A percentile compares a stretch with the other conserved stretches of the same genome.
Conservation (phyloP, 2,329 filamentous ascomycete species). For the Colletotrichum sp. region DNA sequence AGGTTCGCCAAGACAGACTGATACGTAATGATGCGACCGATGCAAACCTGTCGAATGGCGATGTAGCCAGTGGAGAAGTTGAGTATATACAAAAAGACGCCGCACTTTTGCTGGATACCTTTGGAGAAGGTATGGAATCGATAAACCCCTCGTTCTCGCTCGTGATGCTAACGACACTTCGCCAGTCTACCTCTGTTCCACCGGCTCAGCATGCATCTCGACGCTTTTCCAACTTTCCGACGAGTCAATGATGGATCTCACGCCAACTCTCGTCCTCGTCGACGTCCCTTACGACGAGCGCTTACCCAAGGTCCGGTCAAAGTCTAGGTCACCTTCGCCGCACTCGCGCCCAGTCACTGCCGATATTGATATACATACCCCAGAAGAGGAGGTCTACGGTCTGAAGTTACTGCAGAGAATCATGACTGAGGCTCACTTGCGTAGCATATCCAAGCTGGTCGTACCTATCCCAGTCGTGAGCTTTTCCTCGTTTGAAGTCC, state of each 20-base stretch:
- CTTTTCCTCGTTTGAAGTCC: conserved; percentile 35
- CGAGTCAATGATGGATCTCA: conserved; percentile 54
- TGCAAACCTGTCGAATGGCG: conserved; percentile 25
- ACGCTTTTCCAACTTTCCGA: conserved; percentile 60
- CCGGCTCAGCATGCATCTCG: conserved; percentile 58
- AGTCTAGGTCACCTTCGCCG: conserved; percentile 51
- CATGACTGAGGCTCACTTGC: conserved; percentile 61
- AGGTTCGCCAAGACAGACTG: conserved; percentile 52
- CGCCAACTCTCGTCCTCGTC: conserved; percentile 62
- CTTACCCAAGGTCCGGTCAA: conserved; percentile 37
- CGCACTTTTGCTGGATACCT: conserved; percentile 55
- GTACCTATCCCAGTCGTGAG: conserved; percentile 61
- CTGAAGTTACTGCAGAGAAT: conserved; percentile 60
- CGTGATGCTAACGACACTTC: neutral
- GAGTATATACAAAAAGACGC: conserved; percentile 51
- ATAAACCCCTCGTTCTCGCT: neutral
- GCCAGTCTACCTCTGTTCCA: conserved; percentile 60
- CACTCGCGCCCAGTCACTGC: conserved; percentile 39
- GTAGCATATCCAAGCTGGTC: conserved; percentile 61
- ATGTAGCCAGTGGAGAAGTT: conserved; percentile 36
- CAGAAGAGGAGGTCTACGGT: conserved; percentile 59
- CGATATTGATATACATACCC: conserved; percentile 44
- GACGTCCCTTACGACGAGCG: conserved; percentile 60
- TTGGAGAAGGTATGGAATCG: conserved; percentile 56
- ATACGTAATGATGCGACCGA: conserved; percentile 34